These are phyloP conservation scores for Colletotrichum destructivum DNA, from an alignment of 2,329 filamentous ascomycete genomes.

Conservation along the genomic window DNA sequence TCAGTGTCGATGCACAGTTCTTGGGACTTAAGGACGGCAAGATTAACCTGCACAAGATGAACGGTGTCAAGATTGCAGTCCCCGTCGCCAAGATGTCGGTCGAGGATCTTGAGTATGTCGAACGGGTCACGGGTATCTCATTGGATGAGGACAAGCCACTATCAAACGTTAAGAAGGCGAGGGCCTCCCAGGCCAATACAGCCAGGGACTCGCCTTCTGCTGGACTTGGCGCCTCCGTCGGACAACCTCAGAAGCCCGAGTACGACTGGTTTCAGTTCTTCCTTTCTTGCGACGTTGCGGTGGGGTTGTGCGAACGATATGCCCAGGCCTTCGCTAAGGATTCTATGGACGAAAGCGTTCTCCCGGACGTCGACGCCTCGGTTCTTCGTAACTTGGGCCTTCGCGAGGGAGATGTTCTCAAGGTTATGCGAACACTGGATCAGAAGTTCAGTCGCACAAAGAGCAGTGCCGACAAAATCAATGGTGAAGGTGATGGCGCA, in stretches of 20 bases:
- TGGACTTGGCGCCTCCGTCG: conserved; percentile 71
- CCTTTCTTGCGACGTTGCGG: conserved; percentile 89
- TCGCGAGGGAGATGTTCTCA: conserved; percentile 95
- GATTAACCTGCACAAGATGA: conserved; percentile 97
- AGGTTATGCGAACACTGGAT: conserved; percentile 92
- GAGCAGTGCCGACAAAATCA: conserved; percentile 71
- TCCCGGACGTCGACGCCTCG: conserved; percentile 89
- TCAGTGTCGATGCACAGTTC: conserved; percentile 98
- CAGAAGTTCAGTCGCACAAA: conserved; percentile 80
- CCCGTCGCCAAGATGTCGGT: conserved; percentile 96
- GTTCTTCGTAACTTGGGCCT: conserved; percentile 91
- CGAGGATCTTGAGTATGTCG: conserved; percentile 95
- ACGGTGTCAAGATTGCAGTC: conserved; percentile 98
- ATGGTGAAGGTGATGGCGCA: conserved; percentile 61
- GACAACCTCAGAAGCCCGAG: conserved; percentile 74
- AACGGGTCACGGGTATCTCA: conserved; percentile 87
- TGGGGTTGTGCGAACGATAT: conserved; percentile 94
- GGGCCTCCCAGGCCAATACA: conserved; percentile 44
- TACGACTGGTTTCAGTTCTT: conserved; percentile 99
- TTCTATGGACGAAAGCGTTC: conserved; percentile 94
- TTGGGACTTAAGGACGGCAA: conserved; percentile 95
- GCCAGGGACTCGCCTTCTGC: conserved; percentile 50
- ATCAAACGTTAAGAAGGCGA: conserved; percentile 81
- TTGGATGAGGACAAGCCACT: conserved; percentile 95
- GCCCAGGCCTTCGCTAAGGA: conserved; percentile 90